Conservation (phyloP, 139 green algal species). For the Auxenochlorella pyrenoidosa region DNA sequence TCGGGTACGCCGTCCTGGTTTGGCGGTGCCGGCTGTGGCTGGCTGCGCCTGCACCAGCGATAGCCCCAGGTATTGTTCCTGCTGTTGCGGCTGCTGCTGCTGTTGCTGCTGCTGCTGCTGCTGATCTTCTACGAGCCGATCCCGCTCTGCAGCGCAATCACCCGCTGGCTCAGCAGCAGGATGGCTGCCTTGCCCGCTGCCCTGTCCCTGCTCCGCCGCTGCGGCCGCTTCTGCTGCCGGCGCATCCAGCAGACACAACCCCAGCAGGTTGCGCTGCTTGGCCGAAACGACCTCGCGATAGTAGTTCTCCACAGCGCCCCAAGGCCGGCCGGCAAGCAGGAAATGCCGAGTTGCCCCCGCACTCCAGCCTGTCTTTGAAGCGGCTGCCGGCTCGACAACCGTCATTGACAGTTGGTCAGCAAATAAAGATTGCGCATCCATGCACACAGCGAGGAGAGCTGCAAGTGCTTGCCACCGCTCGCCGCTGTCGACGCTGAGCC, state of each 20-base stretch:
- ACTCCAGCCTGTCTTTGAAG: too few relatives aligned
- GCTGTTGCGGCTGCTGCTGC: neutral
- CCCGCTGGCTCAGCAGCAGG: neutral
- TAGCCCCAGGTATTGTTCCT: neutral
- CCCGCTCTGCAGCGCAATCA: neutral
- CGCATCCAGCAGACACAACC: neutral
- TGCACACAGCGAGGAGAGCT: too few relatives aligned
- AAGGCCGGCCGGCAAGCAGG: neutral
- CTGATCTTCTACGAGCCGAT: neutral
- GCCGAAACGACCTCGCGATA: neutral
- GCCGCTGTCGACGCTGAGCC: too few relatives aligned
- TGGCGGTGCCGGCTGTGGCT: neutral
- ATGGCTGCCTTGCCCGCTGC: neutral
- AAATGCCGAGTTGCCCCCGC: neutral
- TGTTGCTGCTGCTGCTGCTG: neutral
- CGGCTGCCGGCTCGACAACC: too few relatives aligned
- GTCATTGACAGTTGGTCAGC: too few relatives aligned
- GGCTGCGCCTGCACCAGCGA: neutral
- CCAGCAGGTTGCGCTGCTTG: neutral
- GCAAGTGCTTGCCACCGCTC: neutral
- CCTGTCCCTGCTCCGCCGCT: neutral
- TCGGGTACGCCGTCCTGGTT: neutral
- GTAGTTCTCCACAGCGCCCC: neutral
- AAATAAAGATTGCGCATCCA: too few relatives aligned
- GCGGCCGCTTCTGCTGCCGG: neutral